Base-by-base conservation (phyloP, 768 basidiomycete species). In the Lactarius pseudohatsudake region DNA sequence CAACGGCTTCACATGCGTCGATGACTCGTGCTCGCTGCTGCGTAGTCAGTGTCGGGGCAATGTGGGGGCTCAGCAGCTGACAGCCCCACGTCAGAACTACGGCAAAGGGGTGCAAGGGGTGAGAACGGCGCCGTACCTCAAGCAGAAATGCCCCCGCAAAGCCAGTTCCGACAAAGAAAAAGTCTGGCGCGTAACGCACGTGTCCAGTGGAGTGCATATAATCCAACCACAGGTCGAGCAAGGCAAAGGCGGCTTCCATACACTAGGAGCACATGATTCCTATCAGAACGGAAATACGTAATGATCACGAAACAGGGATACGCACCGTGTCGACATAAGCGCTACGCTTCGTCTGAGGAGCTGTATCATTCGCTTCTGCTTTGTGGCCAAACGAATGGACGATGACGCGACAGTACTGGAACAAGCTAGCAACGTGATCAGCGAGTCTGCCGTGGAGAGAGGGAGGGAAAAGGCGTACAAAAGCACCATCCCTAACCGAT, bases 161-260 rank as follows among this genome's bases (percentile, higher is more conserved):
- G n/a, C 70, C 70, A 22, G 61, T 54, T 18, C 69, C 68, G 8
- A 64, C 56, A 20, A 71, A 71, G 65, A 71, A 71, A 59, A 70
- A 69, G 60, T 71, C 70, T 30, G 70, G 70, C 8, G 70, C 65
- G 22, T 61, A 62, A 5, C 40, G 60, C 53, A 64, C 53, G 28
- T 66, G 62, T 18, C 65, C 68, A 0, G 58, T 66, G 7, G 61
- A 40, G 18, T 67, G 56, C 64, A 71, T 59, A 28, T 47, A 54
- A 11, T 57, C 53, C 50, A 57, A 59, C 70, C 70, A 69, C 18
- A 69, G 26, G 11, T 64, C 36, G n/a, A 65, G 70, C 62, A 71
- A 11, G 1, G 59, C 36, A 3, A 69, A 61, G 4, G 70, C 62
- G 0, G 68, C 59, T 15, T 69, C 65, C 59, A 66, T 64, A 57